Evolutionary conservation across 202 grass and related monocot species (phyloP).

Genomic region (Elaeis oleifera): DNA sequence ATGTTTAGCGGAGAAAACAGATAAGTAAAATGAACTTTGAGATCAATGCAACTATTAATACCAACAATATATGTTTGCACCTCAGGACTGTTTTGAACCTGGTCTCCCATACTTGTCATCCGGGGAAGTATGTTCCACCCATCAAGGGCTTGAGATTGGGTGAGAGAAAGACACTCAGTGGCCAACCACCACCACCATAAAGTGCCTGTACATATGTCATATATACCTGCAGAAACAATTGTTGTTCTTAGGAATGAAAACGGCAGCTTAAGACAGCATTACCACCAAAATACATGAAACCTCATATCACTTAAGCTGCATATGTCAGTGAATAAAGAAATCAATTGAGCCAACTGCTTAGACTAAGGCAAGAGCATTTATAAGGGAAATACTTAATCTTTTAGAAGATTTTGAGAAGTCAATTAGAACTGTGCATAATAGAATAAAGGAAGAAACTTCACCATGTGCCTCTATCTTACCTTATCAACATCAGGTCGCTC

Average conservation of each 20-base stretch:
- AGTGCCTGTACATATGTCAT: conserved; percentile 88
- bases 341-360: too few species aligned
- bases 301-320: too few species aligned
- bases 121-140: conserved; percentile 95
- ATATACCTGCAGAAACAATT: conserved; percentile 55
- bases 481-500: conserved; percentile 96
- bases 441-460: not conserved
- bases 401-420: too few species aligned
- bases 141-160: conserved; percentile 79
- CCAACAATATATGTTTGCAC: conserved; percentile 18
- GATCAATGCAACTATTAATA: too few species aligned
- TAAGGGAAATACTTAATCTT: too few species aligned
- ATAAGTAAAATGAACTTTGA: too few species aligned
- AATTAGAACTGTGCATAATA: too few species aligned
- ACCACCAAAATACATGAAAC: too few species aligned
- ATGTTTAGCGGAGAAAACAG: not conserved
- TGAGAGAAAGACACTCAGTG: conserved; percentile 86
- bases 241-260: not conserved
- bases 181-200: conserved; percentile 88
- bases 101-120: conserved; percentile 84
- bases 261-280: not conserved
- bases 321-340: too few species aligned
- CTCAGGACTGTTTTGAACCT: conserved; percentile 92
- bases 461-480: conserved; percentile 26
- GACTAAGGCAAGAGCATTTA: too few species aligned